phyloP scores from a whole-genome alignment of 768 basidiomycete genomes.

The Pulveroboletus sp. region DNA sequence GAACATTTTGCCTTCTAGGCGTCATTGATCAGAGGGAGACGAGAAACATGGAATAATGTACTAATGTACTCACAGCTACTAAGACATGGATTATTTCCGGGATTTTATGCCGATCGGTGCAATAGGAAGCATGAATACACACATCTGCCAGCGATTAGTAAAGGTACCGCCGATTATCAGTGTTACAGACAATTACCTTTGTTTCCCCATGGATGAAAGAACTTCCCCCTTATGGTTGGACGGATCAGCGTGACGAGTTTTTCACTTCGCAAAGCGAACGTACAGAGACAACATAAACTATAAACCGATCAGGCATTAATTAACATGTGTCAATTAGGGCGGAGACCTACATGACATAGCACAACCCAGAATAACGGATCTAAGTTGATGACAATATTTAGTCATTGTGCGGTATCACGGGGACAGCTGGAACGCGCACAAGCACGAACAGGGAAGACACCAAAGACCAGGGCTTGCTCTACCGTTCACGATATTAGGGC shows the following conservation, averaged over 20 bases:
- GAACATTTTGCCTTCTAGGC: background rate
- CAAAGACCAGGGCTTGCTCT: background rate
- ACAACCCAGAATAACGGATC: conserved; percentile 3
- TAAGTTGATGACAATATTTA: background rate
- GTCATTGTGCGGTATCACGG: background rate
- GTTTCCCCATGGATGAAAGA: background rate
- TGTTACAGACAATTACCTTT: background rate
- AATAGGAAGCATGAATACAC: background rate
- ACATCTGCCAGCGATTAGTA: background rate
- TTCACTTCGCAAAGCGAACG: no score
- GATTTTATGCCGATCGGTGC: background rate
- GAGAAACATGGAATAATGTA: background rate
- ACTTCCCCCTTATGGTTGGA: background rate
- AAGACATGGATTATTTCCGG: background rate
- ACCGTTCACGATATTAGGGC: background rate
- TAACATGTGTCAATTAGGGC: no score
- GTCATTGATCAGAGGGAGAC: background rate
- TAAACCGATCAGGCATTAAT: background rate
- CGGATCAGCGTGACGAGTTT: background rate
- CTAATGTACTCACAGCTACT: background rate
- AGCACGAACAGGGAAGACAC: conserved; percentile 1
- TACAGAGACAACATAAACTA: background rate
- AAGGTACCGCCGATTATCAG: background rate
- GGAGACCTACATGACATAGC: background rate
- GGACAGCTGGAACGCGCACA: background rate